Evolutionary conservation across 2,329 filamentous ascomycete genomes (phyloP).

Genomic region (Chaetomiaceae sp.): DNA sequence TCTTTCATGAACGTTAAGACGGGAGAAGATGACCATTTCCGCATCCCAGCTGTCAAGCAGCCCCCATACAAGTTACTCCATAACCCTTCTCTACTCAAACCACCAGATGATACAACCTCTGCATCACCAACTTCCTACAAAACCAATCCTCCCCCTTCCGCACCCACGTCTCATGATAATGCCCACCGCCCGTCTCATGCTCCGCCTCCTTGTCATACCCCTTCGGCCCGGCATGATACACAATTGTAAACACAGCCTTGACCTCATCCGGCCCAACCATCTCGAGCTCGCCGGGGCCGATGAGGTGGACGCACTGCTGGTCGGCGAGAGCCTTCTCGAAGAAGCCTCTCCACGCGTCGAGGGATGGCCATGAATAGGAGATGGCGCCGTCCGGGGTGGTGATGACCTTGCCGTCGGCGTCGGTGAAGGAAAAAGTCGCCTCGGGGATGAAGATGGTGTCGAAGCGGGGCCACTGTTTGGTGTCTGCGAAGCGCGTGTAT

Average conservation of each 20-base stretch:
- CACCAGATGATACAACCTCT: slow-evolving; percentile 3
- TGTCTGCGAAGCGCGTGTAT: slow-evolving; percentile 5
- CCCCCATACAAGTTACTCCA: not conserved
- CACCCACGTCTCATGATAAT: slow-evolving; percentile 9
- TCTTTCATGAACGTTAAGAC: no score
- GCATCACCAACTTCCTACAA: slow-evolving; percentile 2
- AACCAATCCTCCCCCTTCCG: slow-evolving; percentile 2
- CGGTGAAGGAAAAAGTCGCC: not conserved
- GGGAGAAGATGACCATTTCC: not conserved
- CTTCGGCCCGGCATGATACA: not conserved
- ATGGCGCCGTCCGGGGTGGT: not conserved
- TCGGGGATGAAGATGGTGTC: slow-evolving; percentile 4
- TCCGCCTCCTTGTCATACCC: not conserved
- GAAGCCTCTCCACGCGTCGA: slow-evolving; percentile 1
- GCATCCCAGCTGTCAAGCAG: no score
- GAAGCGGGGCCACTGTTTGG: not conserved
- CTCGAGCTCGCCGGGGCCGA: not conserved
- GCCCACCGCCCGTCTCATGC: slow-evolving; percentile 2
- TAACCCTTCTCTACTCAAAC: not conserved
- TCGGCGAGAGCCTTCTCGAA: not conserved
- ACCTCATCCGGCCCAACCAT: not conserved
- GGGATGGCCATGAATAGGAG: not conserved
- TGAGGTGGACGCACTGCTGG: not conserved
- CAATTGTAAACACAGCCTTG: not conserved
- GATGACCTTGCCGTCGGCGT: not conserved